Evolutionary conservation across 169 alveolate species (phyloP), one percentile per base, ranked within the genome.

Genomic region (Babesia bovis): DNA sequence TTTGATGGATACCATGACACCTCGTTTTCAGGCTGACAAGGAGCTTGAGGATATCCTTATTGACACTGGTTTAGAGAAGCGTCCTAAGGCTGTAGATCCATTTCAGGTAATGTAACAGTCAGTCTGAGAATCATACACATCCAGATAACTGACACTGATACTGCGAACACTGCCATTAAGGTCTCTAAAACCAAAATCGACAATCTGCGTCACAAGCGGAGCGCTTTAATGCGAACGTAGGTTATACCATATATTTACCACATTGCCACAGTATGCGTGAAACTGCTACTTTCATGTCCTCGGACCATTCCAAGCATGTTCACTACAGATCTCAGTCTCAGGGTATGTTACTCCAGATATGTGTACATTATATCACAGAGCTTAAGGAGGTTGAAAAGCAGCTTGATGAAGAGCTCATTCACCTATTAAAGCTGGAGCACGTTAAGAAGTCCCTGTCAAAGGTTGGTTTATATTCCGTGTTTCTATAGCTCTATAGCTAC

Each of bases 51-150:
- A 70, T 1, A 25, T 70, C 26, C 40, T 79, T 42, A 58, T 33
- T 19, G 50, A 21, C 26, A 45, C 83, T 9, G 87, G 87, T 10
- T 50, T 79, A 3, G 87, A 79, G 41, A 38, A 44, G 12, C 33
- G 47, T 3, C 53, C 76, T 13, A 36, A 41, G 47, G 53, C 23
- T 47, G 44, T 63, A 4, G 68, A 79, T 45, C 87, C 87, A 0
- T 69, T 45, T 15, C 25, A 23, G 65, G 87, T 79, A 59, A 23
- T 68, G n/a, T n/a, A n/a, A n/a, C n/a, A n/a, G n/a, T n/a, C n/a
- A n/a, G n/a, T n/a, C n/a, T n/a, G n/a, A n/a, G n/a, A n/a, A n/a
- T n/a, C n/a, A n/a, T n/a, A n/a, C n/a, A n/a, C 32, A 7, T 23
- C 5, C 72, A 77, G 85, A 36, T 77, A 15, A 56, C 72, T 10